These are phyloP conservation scores for Catharanthus roseus DNA, from an alignment of 257 asterid genomes.

Conservation along the genomic window DNA sequence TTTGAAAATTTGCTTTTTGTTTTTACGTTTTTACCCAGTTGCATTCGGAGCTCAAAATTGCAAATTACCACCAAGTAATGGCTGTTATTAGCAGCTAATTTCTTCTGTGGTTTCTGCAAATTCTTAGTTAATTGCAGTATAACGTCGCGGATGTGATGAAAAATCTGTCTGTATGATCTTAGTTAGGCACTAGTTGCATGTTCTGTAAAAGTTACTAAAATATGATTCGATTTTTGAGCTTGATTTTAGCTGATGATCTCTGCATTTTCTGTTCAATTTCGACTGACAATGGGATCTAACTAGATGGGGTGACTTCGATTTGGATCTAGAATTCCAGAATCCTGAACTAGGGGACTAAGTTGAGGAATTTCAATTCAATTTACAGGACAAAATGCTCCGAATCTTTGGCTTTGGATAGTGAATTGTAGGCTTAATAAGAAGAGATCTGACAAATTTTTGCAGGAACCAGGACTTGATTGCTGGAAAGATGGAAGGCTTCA, in stretches of 20 bases:
- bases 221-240: not conserved
- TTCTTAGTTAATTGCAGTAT: not conserved
- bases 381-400: not conserved
- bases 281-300: slow-evolving; percentile 4
- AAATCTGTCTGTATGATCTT: not conserved
- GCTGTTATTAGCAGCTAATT: not conserved
- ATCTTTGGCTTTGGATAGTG: not conserved
- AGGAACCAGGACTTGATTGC: slow-evolving; percentile 2
- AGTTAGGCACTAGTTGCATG: not conserved
- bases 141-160: not conserved
- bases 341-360: not conserved
- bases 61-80: not conserved
- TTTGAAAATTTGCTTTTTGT: not conserved
- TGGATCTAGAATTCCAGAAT: not conserved
- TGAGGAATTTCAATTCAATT: not conserved
- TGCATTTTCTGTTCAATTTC: not conserved
- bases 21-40: not conserved
- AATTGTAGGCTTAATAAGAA: not conserved
- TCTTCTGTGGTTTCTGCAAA: not conserved
- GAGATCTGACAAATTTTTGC: slow-evolving; percentile 13
- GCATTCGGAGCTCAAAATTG: slow-evolving; percentile 4
- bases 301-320: not conserved
- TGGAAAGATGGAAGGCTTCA: slow-evolving; percentile 24
- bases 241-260: not conserved
- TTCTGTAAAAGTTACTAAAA: not conserved